Evolutionary conservation across 495 filamentous ascomycete species (phyloP).

Genomic region (Annulohypoxylon maeteangense): DNA sequence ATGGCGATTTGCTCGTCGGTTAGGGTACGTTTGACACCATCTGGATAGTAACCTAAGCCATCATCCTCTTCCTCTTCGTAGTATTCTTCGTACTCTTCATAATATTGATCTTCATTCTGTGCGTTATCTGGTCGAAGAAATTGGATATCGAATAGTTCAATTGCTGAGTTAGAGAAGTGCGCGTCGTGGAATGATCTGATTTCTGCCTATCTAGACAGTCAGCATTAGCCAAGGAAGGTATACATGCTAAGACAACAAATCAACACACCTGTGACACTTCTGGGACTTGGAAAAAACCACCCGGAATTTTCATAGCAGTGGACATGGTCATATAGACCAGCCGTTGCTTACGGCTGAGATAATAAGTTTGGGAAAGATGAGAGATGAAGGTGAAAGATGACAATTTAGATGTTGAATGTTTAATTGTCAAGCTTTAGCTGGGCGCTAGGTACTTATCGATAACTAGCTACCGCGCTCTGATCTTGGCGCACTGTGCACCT

Average conservation of each 20-base stretch:
- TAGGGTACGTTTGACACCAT: conserved; percentile 89
- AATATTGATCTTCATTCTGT: conserved; percentile 29
- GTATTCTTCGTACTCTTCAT: conserved; percentile 47
- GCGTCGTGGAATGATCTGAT: conserved; percentile 73
- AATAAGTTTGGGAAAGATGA: background rate
- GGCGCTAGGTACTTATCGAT: conserved; percentile 7
- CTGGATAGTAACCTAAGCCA: conserved; percentile 85
- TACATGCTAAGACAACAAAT: background rate
- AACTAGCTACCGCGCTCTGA: background rate
- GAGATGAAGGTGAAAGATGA: conserved; percentile 3
- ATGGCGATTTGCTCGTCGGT: conserved; percentile 93
- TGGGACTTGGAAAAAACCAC: conserved; percentile 42
- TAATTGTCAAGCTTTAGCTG: conserved; percentile 4
- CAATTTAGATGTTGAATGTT: background rate
- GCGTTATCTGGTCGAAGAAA: conserved; percentile 53
- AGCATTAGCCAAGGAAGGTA: conserved; percentile 38
- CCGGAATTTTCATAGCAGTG: conserved; percentile 10
- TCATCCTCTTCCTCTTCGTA: conserved; percentile 69
- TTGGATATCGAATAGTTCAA: conserved; percentile 60
- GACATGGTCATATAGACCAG: conserved; percentile 32
- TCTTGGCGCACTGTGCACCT: background rate
- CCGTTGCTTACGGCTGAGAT: background rate
- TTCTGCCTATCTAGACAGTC: conserved; percentile 68
- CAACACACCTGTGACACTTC: conserved; percentile 64
- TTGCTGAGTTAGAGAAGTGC: conserved; percentile 65